These are phyloP conservation scores for Nematocida ausubeli DNA, from an alignment of 371 early-diverging fungal genomes.

Conservation along the genomic window DNA sequence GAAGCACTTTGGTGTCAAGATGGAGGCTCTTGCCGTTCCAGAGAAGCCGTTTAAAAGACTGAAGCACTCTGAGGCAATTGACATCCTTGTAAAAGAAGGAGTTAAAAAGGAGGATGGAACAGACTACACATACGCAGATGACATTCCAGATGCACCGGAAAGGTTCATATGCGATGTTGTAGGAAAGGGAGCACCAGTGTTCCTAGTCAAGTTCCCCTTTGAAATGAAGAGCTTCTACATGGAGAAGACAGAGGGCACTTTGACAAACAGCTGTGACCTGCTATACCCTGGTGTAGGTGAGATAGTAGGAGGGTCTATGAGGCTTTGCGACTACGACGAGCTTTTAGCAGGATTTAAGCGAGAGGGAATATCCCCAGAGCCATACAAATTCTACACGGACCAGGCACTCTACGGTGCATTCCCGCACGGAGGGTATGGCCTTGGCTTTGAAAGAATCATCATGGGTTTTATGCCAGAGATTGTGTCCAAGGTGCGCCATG, in stretches of 20 bases:
- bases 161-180: slow-evolving; percentile 91
- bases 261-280: slow-evolving; percentile 93
- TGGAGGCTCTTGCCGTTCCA: slow-evolving; percentile 68
- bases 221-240: slow-evolving; percentile 99
- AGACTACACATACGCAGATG: slow-evolving; percentile 91
- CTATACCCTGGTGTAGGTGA: slow-evolving; percentile 98
- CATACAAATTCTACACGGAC: slow-evolving; percentile 98
- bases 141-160: slow-evolving; percentile 98
- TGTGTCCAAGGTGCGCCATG: slow-evolving; percentile 78
- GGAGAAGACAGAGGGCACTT: slow-evolving; percentile 76
- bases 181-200: slow-evolving; percentile 78
- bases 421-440: slow-evolving; percentile 96
- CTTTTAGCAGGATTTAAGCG: slow-evolving; percentile 85
- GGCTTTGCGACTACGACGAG: slow-evolving; percentile 81
- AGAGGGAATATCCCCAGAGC: slow-evolving; percentile 86
- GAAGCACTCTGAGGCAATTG: slow-evolving; percentile 90
- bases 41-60: slow-evolving; percentile 84
- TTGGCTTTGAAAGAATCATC: slow-evolving; percentile 95
- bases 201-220: slow-evolving; percentile 90
- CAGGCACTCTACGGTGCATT: slow-evolving; percentile 94
- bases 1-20: slow-evolving; percentile 73
- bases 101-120: slow-evolving; percentile 79
- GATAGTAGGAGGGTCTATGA: slow-evolving; percentile 98
- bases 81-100: slow-evolving; percentile 76
- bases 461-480: slow-evolving; percentile 81